These are phyloP conservation scores for Emmonsiellopsis sp. DNA, from an alignment of 2,329 filamentous ascomycete species.

Conservation along the genomic window DNA sequence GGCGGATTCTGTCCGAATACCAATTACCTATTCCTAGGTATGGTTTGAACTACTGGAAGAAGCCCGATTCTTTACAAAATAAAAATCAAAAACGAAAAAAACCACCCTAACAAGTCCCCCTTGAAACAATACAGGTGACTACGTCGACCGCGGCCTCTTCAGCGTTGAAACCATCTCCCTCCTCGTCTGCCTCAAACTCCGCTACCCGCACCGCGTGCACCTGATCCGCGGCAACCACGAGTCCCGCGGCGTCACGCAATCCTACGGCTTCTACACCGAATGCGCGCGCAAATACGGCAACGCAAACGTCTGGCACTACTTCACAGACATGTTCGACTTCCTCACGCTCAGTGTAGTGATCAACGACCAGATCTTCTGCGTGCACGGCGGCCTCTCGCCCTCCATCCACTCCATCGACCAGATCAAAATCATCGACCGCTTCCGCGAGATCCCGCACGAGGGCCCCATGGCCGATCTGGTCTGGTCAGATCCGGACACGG, in stretches of 20 bases:
- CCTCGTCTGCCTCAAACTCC: conserved; percentile 90
- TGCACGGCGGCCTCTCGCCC: conserved; percentile 82
- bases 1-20: conserved; percentile 95
- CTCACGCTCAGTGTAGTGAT: conserved; percentile 94
- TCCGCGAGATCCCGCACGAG: conserved; percentile 96
- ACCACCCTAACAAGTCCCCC: not conserved
- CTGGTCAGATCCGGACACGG: conserved; percentile 96
- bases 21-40: conserved; percentile 95
- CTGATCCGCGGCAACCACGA: conserved; percentile 97
- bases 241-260: conserved; percentile 93
- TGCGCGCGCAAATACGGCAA: conserved; percentile 98
- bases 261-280: conserved; percentile 98
- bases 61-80: not conserved
- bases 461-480: conserved; percentile 99
- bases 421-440: conserved; percentile 98
- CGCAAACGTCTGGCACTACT: conserved; percentile 98
- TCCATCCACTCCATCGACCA: conserved; percentile 98
- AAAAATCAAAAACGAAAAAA: not conserved
- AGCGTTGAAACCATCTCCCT: conserved; percentile 98
- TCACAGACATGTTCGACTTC: conserved; percentile 99
- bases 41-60: conserved; percentile 7
- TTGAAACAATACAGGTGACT: conserved; percentile 59
- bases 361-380: conserved; percentile 97
- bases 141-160: conserved; percentile 96
- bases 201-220: conserved; percentile 92